Evolutionary conservation across 1,139 yeast species (phyloP).

Genomic region (Saccharomyces hybrid): DNA sequence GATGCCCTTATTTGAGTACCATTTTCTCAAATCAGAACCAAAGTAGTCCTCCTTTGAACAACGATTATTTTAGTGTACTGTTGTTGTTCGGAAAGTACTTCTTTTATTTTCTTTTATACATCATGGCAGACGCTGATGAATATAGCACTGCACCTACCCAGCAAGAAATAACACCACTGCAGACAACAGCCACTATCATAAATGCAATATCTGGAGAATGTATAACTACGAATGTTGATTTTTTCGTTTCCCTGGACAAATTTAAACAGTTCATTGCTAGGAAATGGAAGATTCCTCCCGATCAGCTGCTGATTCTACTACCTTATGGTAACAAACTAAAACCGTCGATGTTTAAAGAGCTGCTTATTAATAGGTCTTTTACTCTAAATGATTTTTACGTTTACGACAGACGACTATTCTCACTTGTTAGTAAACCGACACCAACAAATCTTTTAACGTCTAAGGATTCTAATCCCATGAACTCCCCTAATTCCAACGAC

Average conservation of each 20-base stretch:
- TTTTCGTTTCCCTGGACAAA: conserved; percentile 37
- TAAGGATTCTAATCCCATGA: not conserved
- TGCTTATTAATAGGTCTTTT: conserved; percentile 24
- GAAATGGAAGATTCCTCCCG: conserved; percentile 37
- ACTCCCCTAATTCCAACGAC: not conserved
- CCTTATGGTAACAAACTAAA: conserved; percentile 59
- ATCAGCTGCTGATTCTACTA: conserved; percentile 51
- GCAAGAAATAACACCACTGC: not conserved
- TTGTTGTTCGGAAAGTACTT: not conserved
- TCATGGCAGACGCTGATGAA: not conserved
- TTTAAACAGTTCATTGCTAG: conserved; percentile 41
- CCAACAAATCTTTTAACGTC: not conserved
- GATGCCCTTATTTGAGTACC: not conserved
- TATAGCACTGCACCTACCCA: not conserved
- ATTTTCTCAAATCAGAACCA: not conserved
- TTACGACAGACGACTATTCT: conserved; percentile 51
- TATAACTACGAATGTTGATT: conserved; percentile 31
- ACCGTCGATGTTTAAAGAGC: conserved; percentile 35
- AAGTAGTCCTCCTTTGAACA: not conserved
- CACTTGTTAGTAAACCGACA: conserved; percentile 19
- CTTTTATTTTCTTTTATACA: not conserved
- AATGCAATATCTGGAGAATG: conserved; percentile 39
- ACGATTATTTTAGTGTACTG: not conserved
- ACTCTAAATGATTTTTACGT: conserved; percentile 47
- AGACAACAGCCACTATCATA: conserved; percentile 28